Percentiles rank a stretch among this genome's conserved stretches.
Evolutionary conservation across 2,329 filamentous ascomycete species (phyloP).

Genomic region (Thielaviopsis ethacetica): DNA sequence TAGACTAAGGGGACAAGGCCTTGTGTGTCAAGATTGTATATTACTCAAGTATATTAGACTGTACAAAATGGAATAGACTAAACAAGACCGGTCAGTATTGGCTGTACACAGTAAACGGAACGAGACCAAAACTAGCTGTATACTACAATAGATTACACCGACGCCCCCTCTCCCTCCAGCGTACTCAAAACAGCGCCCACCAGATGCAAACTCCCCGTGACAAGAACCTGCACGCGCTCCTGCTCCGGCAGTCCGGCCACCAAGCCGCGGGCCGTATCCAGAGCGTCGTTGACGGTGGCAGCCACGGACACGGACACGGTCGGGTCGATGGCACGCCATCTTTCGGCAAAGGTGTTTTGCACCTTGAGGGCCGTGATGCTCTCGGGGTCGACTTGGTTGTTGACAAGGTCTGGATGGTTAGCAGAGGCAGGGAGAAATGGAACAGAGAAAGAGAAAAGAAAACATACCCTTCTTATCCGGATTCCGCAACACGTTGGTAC

Average conservation of each 20-base stretch:
- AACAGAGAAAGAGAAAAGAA: not conserved
- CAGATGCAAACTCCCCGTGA: conserved; percentile 48
- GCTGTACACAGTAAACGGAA: not conserved
- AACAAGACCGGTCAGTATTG: no score
- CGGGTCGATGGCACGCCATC: conserved; percentile 32
- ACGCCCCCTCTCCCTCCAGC: conserved; percentile 29
- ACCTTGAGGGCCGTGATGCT: conserved; percentile 35
- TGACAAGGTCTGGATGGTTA: conserved; percentile 34
- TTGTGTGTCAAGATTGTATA: not conserved
- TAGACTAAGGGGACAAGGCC: not conserved
- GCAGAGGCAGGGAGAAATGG: not conserved
- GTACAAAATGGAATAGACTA: no score
- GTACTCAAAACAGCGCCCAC: conserved; percentile 38
- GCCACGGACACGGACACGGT: conserved; percentile 28
- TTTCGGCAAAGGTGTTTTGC: conserved; percentile 35
- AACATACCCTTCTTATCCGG: conserved; percentile 25
- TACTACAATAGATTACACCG: conserved; percentile 17
- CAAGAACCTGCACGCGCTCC: conserved; percentile 29
- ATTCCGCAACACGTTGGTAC: conserved; percentile 44
- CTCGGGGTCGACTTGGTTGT: conserved; percentile 34
- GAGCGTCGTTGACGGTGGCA: conserved; percentile 38
- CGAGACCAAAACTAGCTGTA: not conserved
- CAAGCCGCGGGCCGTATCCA: conserved; percentile 28
- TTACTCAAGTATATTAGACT: no score
- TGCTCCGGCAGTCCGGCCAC: conserved; percentile 18